Conservation (phyloP, 192 early-diverging fungal species). For the Backusella tuberculispora region DNA sequence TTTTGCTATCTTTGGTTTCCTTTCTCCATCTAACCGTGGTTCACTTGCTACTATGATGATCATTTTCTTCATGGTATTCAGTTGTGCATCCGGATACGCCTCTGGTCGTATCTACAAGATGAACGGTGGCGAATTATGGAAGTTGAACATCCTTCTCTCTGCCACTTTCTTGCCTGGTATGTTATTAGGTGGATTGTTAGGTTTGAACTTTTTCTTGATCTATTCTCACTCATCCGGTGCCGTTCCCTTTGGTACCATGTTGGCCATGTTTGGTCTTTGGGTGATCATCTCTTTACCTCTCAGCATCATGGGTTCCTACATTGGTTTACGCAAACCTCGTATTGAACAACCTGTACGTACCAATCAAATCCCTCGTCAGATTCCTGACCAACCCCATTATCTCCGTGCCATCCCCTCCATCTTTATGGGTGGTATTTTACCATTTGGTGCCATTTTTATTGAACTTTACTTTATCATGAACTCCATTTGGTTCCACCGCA, state of each 20-base stretch:
- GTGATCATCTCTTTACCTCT: constrained; percentile 81
- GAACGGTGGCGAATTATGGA: constrained; percentile 90
- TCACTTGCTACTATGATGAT: constrained; percentile 92
- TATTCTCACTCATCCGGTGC: constrained; percentile 83
- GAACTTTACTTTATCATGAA: constrained; percentile 97
- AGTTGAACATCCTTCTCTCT: constrained; percentile 79
- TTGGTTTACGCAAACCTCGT: constrained; percentile 69
- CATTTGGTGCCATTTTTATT: constrained; percentile 94
- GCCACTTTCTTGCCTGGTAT: constrained; percentile 78
- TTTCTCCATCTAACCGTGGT: constrained; percentile 90
- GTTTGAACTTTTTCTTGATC: constrained; percentile 88
- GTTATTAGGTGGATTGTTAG: constrained; percentile 62
- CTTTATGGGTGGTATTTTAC: constrained; percentile 82
- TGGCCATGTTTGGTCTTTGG: constrained; percentile 86
- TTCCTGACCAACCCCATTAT: constrained; percentile 86
- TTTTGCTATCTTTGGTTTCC: constrained; percentile 95
- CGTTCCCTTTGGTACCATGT: constrained; percentile 85
- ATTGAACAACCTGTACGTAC: constrained; percentile 81
- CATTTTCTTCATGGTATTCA: constrained; percentile 90
- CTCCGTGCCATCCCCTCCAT: constrained; percentile 76
- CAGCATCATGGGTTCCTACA: constrained; percentile 74
- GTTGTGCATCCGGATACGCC: constrained; percentile 84
- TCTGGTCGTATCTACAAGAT: constrained; percentile 93
- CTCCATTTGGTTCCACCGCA: constrained; percentile 90
- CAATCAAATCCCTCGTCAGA: constrained; percentile 93